A percentile compares a stretch with the other conserved stretches of the same genome.
Conservation (phyloP, 2,329 filamentous ascomycete genomes). For the Stromatinia cepivora region DNA sequence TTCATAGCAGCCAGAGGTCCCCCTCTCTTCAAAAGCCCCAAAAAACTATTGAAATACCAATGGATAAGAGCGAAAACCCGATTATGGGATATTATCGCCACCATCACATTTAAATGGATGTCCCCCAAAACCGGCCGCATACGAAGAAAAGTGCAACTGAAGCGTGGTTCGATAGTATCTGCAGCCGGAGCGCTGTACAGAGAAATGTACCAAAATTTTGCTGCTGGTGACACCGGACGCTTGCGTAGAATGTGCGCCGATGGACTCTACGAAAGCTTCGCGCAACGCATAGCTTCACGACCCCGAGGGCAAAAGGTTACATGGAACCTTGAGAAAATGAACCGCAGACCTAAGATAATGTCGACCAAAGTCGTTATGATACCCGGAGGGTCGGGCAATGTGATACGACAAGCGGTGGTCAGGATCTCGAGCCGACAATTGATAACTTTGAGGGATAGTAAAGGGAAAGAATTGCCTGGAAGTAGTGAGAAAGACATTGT, state of each 20-base stretch:
- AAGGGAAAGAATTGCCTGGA: slow-evolving; percentile 46
- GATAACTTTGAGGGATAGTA: slow-evolving; percentile 44
- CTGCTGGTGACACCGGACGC: slow-evolving; percentile 54
- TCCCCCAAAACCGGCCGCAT: slow-evolving; percentile 25
- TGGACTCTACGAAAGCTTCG: slow-evolving; percentile 53
- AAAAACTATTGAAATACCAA: slow-evolving; percentile 36
- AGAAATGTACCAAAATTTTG: slow-evolving; percentile 62
- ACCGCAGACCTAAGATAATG: slow-evolving; percentile 41
- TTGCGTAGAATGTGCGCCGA: slow-evolving; percentile 56
- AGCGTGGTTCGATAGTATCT: slow-evolving; percentile 48
- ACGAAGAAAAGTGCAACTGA: slow-evolving; percentile 43
- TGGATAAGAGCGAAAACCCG: slow-evolving; percentile 33
- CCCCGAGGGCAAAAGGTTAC: slow-evolving; percentile 46
- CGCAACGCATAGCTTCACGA: slow-evolving; percentile 55
- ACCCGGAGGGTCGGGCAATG: slow-evolving; percentile 45
- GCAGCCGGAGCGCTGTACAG: slow-evolving; percentile 60
- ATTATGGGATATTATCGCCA: slow-evolving; percentile 33
- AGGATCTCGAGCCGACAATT: slow-evolving; percentile 58
- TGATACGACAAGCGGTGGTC: slow-evolving; percentile 61
- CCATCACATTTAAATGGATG: slow-evolving; percentile 28
- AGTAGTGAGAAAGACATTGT: slow-evolving; percentile 54
- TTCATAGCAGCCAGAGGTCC: slow-evolving; percentile 42
- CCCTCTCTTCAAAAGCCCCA: slow-evolving; percentile 36
- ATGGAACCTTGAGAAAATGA: slow-evolving; percentile 59
- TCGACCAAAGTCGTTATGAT: slow-evolving; percentile 55